Evolutionary conservation across 345 rosid species (phyloP), one percentile per base, ranked within the genome.

Genomic region (Bruguiera gymnorhiza): DNA sequence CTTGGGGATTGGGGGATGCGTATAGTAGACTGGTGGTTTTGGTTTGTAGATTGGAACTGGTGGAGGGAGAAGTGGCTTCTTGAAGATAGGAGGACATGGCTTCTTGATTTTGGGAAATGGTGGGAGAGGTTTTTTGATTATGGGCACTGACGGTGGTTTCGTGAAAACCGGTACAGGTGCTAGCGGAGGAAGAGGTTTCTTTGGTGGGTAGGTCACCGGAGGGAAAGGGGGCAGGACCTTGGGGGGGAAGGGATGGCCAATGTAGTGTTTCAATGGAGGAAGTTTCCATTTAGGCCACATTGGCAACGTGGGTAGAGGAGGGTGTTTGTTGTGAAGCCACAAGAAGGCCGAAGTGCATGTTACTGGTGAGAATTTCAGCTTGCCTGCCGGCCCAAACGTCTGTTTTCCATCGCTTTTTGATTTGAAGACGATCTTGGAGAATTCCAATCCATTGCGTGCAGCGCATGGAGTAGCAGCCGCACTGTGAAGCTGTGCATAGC

Each of bases 41-140:
- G 73, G 61, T 11, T 70, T 70, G 54, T 62, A 62, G 21, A 59
- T 48, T 0, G 83, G 83, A 15, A 78, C 72, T 15, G 72, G 75
- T 9, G 75, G 83, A 37, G 71, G 77, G 0, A 65, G 79, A 62
- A 71, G 70, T 3, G 80, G 80, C 3, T 63, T 39, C 9, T 20
- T 36, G 9, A n/a, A 21, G 24, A 39, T 21, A 2, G 69, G 70
- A 62, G 60, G 56, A 0, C 58, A 21, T 1, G 73, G 76, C 15
- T 75, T 39, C 37, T 5, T 36, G 23, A 34, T 61, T 68, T 59
- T 30, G 60, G 31, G 63, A 27, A 53, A n/a, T 23, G 71, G 70
- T 15, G 70, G 75, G 0, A 78, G 82, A 43, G 73, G 75, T 27
- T 58, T 36, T 36, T 51, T 24, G 55, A n/a, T 1, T 50, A 62